Base-by-base conservation (phyloP, 345 rosid species). In the Eutrema heterophyllum region DNA sequence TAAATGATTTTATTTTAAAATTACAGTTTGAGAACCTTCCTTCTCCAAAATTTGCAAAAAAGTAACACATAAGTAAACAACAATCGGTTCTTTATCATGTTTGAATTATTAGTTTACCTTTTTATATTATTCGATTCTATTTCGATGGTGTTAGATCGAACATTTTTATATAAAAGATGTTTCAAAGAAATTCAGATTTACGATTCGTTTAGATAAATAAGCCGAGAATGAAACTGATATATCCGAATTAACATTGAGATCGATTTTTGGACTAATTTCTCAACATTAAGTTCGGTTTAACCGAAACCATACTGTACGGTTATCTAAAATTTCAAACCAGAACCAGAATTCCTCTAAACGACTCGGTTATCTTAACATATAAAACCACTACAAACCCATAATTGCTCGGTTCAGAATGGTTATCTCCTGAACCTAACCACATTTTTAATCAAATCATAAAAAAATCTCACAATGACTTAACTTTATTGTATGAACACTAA, bases 341-440 rank as follows among this genome's bases (percentile, higher is more conserved):
- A 18, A 70, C 21, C 53, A 60, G 24, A 40, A 29, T 40, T 51
- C 15, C 44, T 40, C 18, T 44, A 18, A 70, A 33, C 6, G 7
- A 51, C 33, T 35, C 68, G 26, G 39, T 44, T 54, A 30, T 46
- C 35, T 7, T 1, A 27, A 15, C 58, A 55, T 46, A 54, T 7
- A 5, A 30, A 73, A 15, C 48, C 4, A 39, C 18, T 35, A 55
- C 32, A 65, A 56, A 44, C 43, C 30, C 41, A 36, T 2, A 65
- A 11, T 27, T 57, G 8, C 4, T 46, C 52, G 36, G n/a, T n/a
- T n/a, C n/a, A n/a, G n/a, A n/a, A n/a, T n/a, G n/a, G n/a, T n/a
- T n/a, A n/a, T n/a, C n/a, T 63, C 67, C 18, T 29, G 45, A 57
- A 74, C 33, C 60, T 48, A 56, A 44, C 64, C 38, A 33, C 49